Evolutionary conservation across 148 eudicot species (phyloP), one percentile per base, ranked within the genome.

Genomic region (Mesembryanthemum crystallinum): DNA sequence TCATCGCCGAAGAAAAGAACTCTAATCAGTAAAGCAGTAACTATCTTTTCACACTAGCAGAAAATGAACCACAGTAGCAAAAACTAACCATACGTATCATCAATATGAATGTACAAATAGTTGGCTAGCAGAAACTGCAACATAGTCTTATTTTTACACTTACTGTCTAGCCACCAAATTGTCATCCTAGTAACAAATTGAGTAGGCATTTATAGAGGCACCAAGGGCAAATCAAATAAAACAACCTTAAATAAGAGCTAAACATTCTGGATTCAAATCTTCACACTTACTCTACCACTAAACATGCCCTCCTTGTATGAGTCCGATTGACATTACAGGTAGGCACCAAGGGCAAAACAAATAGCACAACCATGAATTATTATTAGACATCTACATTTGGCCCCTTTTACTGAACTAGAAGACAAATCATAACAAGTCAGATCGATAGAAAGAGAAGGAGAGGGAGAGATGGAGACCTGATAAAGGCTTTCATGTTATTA

Each of bases 401-500:
- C 39, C 52, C 20, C 72, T 64, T 7, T 13, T 49, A 20, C 2
- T 8, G 43, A 21, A 12, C 3, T 4, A 28, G 25, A 65, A 7
- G 43, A 32, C 47, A 64, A 24, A 33, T 11, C 58, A 64, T 18
- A 11, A 33, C 23, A 60, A 66, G 21, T 70, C 33, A 72, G 28
- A 42, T 29, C 18, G 11, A 75, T 24, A n/a, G 55, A 30, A 17
- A 27, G 42, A 25, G 10, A 62, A 55, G 33, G 72, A 39, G 37
- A 69, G 69, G 35, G 54, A 7, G 54, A 27, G 73, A 57, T 63
- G 52, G 37, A 15, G 10, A 91, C 94, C 98, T 89, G 81, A 93
- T 93, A 76, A 93, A 93, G 64, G 98, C 98, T 82, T 93, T 93
- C 98, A 93, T 93, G 84, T 93, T 93, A 83, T 91, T 84, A 79